Evolutionary conservation across 2,329 filamentous ascomycete species (phyloP).

Genomic region (Emergomyces africanus): DNA sequence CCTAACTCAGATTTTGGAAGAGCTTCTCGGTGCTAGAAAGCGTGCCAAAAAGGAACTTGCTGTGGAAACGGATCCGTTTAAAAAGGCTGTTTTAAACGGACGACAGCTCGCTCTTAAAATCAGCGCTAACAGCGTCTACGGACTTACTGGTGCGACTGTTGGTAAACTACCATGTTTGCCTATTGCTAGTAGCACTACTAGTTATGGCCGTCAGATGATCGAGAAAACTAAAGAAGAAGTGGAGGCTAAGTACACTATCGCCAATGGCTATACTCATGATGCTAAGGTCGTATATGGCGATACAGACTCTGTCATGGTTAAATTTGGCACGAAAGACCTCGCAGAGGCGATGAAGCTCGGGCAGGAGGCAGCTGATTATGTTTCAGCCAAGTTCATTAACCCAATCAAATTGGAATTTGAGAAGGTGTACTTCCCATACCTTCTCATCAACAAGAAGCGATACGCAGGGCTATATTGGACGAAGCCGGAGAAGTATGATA

Average conservation of each 20-base stretch:
- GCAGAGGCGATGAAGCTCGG: slow-evolving; percentile 86
- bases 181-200: slow-evolving; percentile 93
- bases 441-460: slow-evolving; percentile 99
- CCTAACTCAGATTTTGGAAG: slow-evolving; percentile 88
- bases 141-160: slow-evolving; percentile 87
- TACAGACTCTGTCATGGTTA: slow-evolving; percentile 99
- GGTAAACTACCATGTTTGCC: slow-evolving; percentile 90
- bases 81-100: slow-evolving; percentile 95
- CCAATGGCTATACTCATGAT: slow-evolving; percentile 88
- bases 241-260: slow-evolving; percentile 75
- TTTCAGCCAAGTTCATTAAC: slow-evolving; percentile 85
- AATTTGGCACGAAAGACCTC: slow-evolving; percentile 83
- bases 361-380: slow-evolving; percentile 78
- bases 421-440: slow-evolving; percentile 96
- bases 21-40: slow-evolving; percentile 82
- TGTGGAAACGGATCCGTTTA: slow-evolving; percentile 86
- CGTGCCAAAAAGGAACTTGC: slow-evolving; percentile 84
- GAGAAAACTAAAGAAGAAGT: slow-evolving; percentile 96
- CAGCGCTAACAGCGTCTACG: slow-evolving; percentile 96
- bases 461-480: slow-evolving; percentile 99
- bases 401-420: slow-evolving; percentile 99
- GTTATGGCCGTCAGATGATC: slow-evolving; percentile 97
- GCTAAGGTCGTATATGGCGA: slow-evolving; percentile 98
- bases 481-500: slow-evolving; percentile 85
- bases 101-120: slow-evolving; percentile 92